Base-by-base conservation (phyloP, 2,329 filamentous ascomycete genomes). In the Calonectria pseudoreteaudii region DNA sequence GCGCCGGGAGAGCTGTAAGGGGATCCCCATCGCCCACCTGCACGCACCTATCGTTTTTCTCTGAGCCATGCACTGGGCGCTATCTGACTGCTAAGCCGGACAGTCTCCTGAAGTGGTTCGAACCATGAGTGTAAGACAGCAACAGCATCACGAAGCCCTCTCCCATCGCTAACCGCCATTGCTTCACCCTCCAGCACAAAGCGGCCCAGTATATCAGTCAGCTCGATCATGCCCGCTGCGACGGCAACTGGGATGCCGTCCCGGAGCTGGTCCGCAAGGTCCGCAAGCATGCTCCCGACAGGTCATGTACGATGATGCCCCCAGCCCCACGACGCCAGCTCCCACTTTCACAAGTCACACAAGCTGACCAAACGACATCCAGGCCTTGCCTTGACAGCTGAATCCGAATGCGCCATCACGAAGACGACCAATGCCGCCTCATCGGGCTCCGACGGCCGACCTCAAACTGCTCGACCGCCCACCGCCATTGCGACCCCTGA, bases 231-330 rank as follows among this genome's bases (percentile, higher is more conserved):
- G 95, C 95, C 77, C 94, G 97, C 81, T 98, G 95, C 85, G 93
- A 96, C 81, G 95, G 94, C 67, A 93, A 93, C 84, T 99, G 97
- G 97, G 89, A 92, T 78, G 92, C 94, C 36, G 90, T 98, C 36
- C 94, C 95, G 31, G 96, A 98, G 86, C 90, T 98, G 76, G 93
- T 97, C 80, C 92, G 96, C 83, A 99, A 99, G 86, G 91, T 98
- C 81, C 94, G 94, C 82, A 98, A 99, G 85, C 96, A 99, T 90
- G 94, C 95, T 80, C 93, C 95, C 50, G 91, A 94, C 74, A 91
- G 94, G 84, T 91, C 91, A 85, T 98, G 96, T 98, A 93, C 80
- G 91, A 82, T 76, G 71, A 67, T 70, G 18, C 53, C 67, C 56
- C 38, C 62, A 53, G 56, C 66, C 62, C 69, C 70, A 62, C 49